Percentiles rank a stretch among this genome's conserved stretches.
Evolutionary conservation across 1,284 basidiomycete genomes (phyloP).

Genomic region (Polyporus tsugae): DNA sequence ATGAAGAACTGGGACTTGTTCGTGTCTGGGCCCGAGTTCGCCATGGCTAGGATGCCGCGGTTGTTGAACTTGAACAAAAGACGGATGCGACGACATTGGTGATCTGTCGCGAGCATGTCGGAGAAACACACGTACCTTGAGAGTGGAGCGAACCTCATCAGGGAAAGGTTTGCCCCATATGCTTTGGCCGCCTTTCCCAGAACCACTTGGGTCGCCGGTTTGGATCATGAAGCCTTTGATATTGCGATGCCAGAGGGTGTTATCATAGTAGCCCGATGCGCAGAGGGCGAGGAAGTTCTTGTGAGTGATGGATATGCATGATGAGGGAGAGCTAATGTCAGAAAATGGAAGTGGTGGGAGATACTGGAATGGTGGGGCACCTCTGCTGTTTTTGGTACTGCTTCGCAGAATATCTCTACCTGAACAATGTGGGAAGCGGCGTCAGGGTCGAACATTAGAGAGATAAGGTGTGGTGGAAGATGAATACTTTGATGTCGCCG

Average conservation of each 20-base stretch:
- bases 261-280: slow-evolving; percentile 89
- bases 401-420: slow-evolving; percentile 98
- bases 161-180: slow-evolving; percentile 89
- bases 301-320: slow-evolving; percentile 2
- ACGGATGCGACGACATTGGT: slow-evolving; percentile 24
- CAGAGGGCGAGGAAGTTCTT: slow-evolving; percentile 96
- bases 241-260: slow-evolving; percentile 91
- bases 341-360: slow-evolving; percentile 14
- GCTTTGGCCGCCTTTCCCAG: slow-evolving; percentile 85
- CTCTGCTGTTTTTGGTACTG: slow-evolving; percentile 93
- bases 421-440: slow-evolving; percentile 43
- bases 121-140: slow-evolving; percentile 69
- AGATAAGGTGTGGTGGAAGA: slow-evolving; percentile 20
- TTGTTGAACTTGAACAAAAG: slow-evolving; percentile 82
- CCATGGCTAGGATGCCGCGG: slow-evolving; percentile 96
- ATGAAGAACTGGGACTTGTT: slow-evolving; percentile 98
- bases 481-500: slow-evolving; percentile 90
- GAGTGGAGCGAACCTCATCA: slow-evolving; percentile 90
- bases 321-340: slow-evolving; percentile 6
- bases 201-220: slow-evolving; percentile 86
- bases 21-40: slow-evolving; percentile 91
- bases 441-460: slow-evolving; percentile 16
- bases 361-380: slow-evolving; percentile 49
- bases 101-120: slow-evolving; percentile 1
- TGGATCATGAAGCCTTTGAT: slow-evolving; percentile 98